Evolutionary conservation across 1,284 basidiomycete genomes (phyloP).

Genomic region (Cryptococcus sp.): DNA sequence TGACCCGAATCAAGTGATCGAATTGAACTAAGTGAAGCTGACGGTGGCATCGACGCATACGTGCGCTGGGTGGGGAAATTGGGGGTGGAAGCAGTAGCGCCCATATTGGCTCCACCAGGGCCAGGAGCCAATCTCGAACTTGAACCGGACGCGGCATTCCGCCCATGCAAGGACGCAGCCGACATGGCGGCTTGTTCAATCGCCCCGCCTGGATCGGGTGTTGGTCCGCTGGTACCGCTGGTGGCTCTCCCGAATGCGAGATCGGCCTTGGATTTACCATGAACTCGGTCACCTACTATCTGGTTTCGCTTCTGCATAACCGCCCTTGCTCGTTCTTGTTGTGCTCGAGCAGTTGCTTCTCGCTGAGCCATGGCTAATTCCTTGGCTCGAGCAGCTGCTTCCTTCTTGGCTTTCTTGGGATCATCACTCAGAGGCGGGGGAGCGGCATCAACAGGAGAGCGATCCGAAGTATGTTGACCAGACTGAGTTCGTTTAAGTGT

Average conservation of each 20-base stretch:
- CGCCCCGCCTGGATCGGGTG: too few species aligned
- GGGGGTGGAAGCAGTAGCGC: not conserved
- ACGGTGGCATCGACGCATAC: not conserved
- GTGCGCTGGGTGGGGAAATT: not conserved
- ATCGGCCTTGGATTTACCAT: conserved; percentile 38
- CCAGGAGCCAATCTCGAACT: too few species aligned
- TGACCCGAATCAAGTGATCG: not conserved
- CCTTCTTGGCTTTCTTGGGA: conserved; percentile 83
- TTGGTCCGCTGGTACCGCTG: too few species aligned
- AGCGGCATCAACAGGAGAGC: conserved; percentile 49
- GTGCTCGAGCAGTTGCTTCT: conserved; percentile 62
- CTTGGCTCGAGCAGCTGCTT: conserved; percentile 73
- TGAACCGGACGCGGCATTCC: too few species aligned
- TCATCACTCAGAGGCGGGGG: conserved; percentile 47
- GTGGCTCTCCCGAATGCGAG: conserved; percentile 16
- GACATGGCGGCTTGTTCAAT: too few species aligned
- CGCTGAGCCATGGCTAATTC: conserved; percentile 87
- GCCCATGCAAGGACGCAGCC: too few species aligned
- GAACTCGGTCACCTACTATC: conserved; percentile 57
- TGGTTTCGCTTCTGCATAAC: conserved; percentile 89
- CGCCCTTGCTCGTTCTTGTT: conserved; percentile 80
- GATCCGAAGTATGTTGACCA: conserved; percentile 61
- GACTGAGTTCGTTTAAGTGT: conserved; percentile 82
- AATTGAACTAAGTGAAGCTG: not conserved
- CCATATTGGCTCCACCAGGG: too few species aligned